phyloP scores from a whole-genome alignment of 345 rosid genomes.

The Pugionium cornutum region DNA sequence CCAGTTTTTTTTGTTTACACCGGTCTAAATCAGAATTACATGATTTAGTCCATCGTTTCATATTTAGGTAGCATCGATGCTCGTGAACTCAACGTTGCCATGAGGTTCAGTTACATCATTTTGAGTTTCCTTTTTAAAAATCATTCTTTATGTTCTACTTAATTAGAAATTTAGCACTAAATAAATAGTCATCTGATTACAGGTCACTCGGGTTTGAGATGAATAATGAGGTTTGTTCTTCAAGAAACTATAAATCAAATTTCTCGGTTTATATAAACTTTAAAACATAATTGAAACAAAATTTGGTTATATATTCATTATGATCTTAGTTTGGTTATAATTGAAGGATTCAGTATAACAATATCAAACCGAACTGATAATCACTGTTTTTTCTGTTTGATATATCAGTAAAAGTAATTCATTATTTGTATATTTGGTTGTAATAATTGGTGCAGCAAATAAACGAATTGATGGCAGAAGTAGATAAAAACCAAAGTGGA shows the following conservation, averaged over 20 bases:
- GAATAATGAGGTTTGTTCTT: conserved; percentile 67
- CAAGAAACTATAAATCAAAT: neutral
- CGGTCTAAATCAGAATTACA: conserved; percentile 1
- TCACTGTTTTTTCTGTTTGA: too few species aligned
- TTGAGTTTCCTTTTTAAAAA: neutral
- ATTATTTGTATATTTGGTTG: neutral
- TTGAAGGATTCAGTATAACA: too few species aligned
- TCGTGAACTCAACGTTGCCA: conserved; percentile 87
- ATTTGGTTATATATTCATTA: too few species aligned
- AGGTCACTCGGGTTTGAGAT: conserved; percentile 98
- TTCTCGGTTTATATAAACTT: neutral
- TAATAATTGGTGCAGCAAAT: conserved; percentile 61
- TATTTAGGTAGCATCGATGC: conserved; percentile 86
- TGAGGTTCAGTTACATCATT: conserved; percentile 50
- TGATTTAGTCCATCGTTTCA: neutral
- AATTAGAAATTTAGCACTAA: conserved; percentile 10
- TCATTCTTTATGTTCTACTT: too few species aligned
- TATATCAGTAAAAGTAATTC: too few species aligned
- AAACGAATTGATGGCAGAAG: conserved; percentile 88
- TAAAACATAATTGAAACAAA: too few species aligned
- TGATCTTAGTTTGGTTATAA: too few species aligned
- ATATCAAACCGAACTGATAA: too few species aligned
- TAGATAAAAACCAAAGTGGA: conserved; percentile 92
- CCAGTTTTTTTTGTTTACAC: neutral
- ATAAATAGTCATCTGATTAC: conserved; percentile 29